Base-by-base conservation (phyloP, 2,329 filamentous ascomycete species). In the Teratosphaeria nubilosa region DNA sequence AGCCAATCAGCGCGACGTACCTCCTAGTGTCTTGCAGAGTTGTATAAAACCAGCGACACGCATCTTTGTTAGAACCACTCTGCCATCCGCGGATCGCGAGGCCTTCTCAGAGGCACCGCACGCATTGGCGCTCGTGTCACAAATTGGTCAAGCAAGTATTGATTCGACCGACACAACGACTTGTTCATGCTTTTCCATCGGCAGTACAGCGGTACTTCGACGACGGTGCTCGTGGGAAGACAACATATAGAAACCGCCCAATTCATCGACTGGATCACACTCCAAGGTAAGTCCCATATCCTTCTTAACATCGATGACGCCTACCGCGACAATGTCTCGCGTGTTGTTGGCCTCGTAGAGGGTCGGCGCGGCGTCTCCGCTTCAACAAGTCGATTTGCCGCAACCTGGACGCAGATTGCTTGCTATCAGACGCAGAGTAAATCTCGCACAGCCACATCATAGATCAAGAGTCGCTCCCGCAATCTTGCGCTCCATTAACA, bases 311-410 rank as follows among this genome's bases (percentile, higher is more conserved):
- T 48, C 20, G 41, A 22, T 20, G 10, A 9, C 41, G 9, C n/a
- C 20, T 22, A 1, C 13, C 16, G 51, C 51, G 51, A 53, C 31
- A 34, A n/a, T 55, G 53, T 55, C 34, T 37, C 53, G 14, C 51
- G 25, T 25, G 14, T 30, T 25, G 20, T 55, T 55, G 30, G 53
- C 30, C 53, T 34, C n/a, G 11, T 41, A 14, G 53, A 54, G 34
- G 16, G 24, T 34, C 16, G 25, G 50, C 25, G 56, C 52, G 24
- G 37, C 51, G 27, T 51, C 53, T 58, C 52, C 52, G 56, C 56
- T 54, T 54, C 30, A 31, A 52, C 52, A 30, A 30, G 37, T 58
- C 52, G 34, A 58, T 54, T 58, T 55, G 51, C 56, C 51, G 55
- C 55, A 53, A 13, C 20, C 22, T 16, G 55, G 13, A 53, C 34